A percentile compares a stretch with the other conserved stretches of the same genome.
Evolutionary conservation across 441 rosid species (phyloP).

Genomic region (Biscutella laevigata): DNA sequence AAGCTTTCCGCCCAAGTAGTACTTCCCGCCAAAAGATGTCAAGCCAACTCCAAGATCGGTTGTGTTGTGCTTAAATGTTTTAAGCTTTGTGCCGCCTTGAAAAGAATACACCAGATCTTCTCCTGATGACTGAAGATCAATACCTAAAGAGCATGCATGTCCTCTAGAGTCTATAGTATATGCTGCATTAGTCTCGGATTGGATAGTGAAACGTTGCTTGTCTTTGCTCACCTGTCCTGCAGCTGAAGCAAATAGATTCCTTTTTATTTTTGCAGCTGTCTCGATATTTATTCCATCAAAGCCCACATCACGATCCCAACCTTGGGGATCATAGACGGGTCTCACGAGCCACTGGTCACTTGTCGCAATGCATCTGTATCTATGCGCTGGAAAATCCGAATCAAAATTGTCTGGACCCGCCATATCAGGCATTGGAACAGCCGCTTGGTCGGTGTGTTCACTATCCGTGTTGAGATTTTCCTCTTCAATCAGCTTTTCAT

Average conservation of each 20-base stretch:
- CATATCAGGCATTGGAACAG: constrained; percentile 63
- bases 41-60: constrained; percentile 51
- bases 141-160: constrained; percentile 46
- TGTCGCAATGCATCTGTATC: constrained; percentile 53
- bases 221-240: constrained; percentile 73
- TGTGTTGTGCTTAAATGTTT: constrained; percentile 49
- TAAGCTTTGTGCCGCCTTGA: constrained; percentile 52
- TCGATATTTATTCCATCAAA: constrained; percentile 84
- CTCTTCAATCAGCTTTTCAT: constrained; percentile 34
- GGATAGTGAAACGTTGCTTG: constrained; percentile 65
- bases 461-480: constrained; percentile 26
- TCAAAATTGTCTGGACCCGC: constrained; percentile 74
- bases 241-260: constrained; percentile 46
- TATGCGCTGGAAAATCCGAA: constrained; percentile 52
- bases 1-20: constrained; percentile 63
- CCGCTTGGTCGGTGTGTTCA: constrained; percentile 37
- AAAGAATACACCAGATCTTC: constrained; percentile 60
- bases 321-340: constrained; percentile 87
- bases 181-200: constrained; percentile 64
- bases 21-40: constrained; percentile 54
- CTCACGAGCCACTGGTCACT: constrained; percentile 58
- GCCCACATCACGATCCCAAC: constrained; percentile 95
- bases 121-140: constrained; percentile 72
- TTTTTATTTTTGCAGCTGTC: constrained; percentile 45
- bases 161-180: constrained; percentile 40